A percentile compares a stretch with the other conserved stretches of the same genome.
Conservation (phyloP, 768 basidiomycete genomes). For the Tulasnella sp. region DNA sequence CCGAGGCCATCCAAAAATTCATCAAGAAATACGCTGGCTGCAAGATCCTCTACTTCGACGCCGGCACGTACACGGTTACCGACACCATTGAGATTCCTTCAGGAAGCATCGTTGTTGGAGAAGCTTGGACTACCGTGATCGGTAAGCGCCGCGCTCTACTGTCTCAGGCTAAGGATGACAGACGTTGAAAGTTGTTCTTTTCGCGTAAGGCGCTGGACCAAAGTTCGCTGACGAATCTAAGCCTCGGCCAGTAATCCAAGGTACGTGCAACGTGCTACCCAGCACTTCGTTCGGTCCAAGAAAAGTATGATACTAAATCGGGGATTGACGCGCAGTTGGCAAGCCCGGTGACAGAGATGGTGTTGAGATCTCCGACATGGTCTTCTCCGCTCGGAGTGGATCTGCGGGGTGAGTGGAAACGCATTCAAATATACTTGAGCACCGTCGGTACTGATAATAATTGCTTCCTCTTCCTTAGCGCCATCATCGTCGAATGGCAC, state of each 20-base stretch:
- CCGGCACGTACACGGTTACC: conserved; percentile 61
- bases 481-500: conserved; percentile 66
- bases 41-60: conserved; percentile 84
- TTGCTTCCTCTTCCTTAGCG: too few species aligned
- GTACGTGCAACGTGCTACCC: background rate
- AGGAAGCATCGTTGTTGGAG: conserved; percentile 62
- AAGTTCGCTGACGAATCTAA: conserved; percentile 52
- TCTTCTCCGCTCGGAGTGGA: conserved; percentile 60
- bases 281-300: background rate
- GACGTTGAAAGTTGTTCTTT: background rate
- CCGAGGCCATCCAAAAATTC: conserved; percentile 64
- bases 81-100: conserved; percentile 62
- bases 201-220: conserved; percentile 45
- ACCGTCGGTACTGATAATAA: too few species aligned
- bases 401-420: conserved; percentile 51
- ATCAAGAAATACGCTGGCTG: conserved; percentile 65
- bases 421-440: too few species aligned
- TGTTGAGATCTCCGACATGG: conserved; percentile 65
- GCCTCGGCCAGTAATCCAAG: conserved; percentile 53
- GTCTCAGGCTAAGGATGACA: background rate
- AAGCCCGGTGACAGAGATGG: conserved; percentile 53
- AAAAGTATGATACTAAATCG: background rate
- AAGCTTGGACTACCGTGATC: conserved; percentile 64
- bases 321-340: conserved; percentile 53
- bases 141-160: too few species aligned